These are phyloP conservation scores for Achaetomiella virescens DNA, from an alignment of 495 filamentous ascomycete genomes.

Conservation along the genomic window DNA sequence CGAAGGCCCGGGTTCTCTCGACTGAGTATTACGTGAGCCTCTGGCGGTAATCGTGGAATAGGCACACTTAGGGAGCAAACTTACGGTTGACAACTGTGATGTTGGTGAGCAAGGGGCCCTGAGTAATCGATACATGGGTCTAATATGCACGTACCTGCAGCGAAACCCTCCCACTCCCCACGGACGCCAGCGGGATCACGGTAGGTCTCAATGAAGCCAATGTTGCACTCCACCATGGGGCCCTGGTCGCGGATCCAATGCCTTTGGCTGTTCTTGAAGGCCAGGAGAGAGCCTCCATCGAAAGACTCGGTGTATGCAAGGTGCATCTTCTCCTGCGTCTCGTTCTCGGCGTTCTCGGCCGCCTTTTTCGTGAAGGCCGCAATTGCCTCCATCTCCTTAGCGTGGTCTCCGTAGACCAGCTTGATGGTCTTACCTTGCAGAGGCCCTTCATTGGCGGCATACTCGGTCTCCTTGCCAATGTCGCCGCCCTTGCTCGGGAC, in stretches of 20 bases:
- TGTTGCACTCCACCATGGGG: slow-evolving; percentile 81
- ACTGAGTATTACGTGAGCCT: slow-evolving; percentile 29
- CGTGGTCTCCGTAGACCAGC: slow-evolving; percentile 79
- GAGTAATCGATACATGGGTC: too few species aligned
- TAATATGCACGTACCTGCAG: slow-evolving; percentile 38
- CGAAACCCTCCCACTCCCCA: slow-evolving; percentile 97
- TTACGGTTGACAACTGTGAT: slow-evolving; percentile 48
- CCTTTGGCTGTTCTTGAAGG: slow-evolving; percentile 85
- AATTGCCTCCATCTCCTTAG: slow-evolving; percentile 73
- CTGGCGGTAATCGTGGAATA: neutral
- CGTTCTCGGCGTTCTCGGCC: slow-evolving; percentile 70
- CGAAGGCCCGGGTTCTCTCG: slow-evolving; percentile 87
- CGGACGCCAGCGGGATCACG: slow-evolving; percentile 86
- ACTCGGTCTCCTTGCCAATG: slow-evolving; percentile 59
- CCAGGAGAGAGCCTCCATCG: slow-evolving; percentile 71
- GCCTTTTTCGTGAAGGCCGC: slow-evolving; percentile 65
- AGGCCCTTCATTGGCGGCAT: slow-evolving; percentile 54
- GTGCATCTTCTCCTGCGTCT: slow-evolving; percentile 79
- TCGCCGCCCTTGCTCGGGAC: slow-evolving; percentile 57
- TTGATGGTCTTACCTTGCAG: slow-evolving; percentile 61
- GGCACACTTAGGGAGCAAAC: neutral
- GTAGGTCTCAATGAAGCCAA: slow-evolving; percentile 96
- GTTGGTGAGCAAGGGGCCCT: neutral
- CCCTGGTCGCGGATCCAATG: slow-evolving; percentile 91
- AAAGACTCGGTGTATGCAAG: slow-evolving; percentile 80